Base-by-base conservation (phyloP, 306 rosid genomes). In the Vigna hirtella region DNA sequence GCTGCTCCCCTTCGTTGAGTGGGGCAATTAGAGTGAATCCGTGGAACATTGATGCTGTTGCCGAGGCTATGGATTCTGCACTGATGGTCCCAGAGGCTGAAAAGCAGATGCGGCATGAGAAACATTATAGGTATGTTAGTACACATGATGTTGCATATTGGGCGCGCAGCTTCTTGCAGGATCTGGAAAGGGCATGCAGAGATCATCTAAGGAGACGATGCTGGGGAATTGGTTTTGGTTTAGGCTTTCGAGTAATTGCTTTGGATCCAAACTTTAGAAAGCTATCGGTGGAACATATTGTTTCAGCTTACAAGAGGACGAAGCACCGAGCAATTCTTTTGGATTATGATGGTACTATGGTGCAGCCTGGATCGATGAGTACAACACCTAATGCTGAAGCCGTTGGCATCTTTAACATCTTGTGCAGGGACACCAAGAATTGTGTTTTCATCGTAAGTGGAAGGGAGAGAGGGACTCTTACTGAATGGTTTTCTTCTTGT, bases 141-240 rank as follows among this genome's bases (percentile, higher is more conserved):
- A 89, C 98, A 9, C 98, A 93, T 64, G 98, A 93, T 82, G 98
- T 93, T 69, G 96, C 94, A 0, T 91, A 93, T 80, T 93, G 98
- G 98, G 98, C 97, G 0, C 90, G 85, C 8, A 93, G 98, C 89
- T 93, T 93, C 84, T 78, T 86, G 83, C 98, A 89, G 86, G 98
- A 93, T 85, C 85, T 93, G 42, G 97, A 89, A 65, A 85, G 98
- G 85, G 90, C 98, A 2, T 93, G 98, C 28, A 84, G 87, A 70
- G 98, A 93, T 79, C 98, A 93, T 79, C 64, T 86, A 40, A 83
- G 92, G 86, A 89, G 97, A 78, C 84, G 98, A 79, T 93, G 97
- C 78, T 93, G 98, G 98, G 98, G 98, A 6, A 93, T 93, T 66
- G 97, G 97, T 66, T 93, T 93, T 65, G 97, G 98, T 62, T 86